phyloP scores from a whole-genome alignment of 345 rosid species.

The Euphorbia lathyris region DNA sequence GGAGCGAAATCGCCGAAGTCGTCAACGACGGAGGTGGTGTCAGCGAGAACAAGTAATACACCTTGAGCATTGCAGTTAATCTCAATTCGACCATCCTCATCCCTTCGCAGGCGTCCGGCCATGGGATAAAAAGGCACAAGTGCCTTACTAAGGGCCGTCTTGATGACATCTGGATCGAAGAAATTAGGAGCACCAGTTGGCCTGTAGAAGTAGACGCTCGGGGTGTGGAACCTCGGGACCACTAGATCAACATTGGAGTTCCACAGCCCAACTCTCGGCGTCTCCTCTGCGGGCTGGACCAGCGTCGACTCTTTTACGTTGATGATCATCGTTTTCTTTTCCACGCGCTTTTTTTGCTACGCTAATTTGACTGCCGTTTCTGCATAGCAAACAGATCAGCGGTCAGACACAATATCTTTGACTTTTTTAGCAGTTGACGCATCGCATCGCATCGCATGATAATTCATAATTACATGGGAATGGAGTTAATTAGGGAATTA shows the following conservation, averaged over 20 bases:
- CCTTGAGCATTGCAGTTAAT: slow-evolving; percentile 83
- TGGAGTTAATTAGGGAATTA: no score
- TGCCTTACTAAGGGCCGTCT: slow-evolving; percentile 68
- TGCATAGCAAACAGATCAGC: background rate
- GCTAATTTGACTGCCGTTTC: background rate
- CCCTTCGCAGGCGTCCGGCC: slow-evolving; percentile 81
- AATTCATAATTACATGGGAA: background rate
- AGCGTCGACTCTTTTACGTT: slow-evolving; percentile 63
- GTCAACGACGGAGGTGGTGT: slow-evolving; percentile 56
- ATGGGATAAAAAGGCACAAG: slow-evolving; percentile 89
- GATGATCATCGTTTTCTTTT: slow-evolving; percentile 46
- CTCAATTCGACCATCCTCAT: slow-evolving; percentile 92
- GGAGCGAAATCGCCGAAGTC: slow-evolving; percentile 94
- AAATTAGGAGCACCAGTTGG: slow-evolving; percentile 57
- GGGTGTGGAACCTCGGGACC: slow-evolving; percentile 86
- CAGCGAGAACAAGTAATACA: slow-evolving; percentile 77
- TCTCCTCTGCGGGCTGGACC: slow-evolving; percentile 71
- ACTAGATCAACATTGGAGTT: slow-evolving; percentile 88
- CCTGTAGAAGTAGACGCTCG: slow-evolving; percentile 90
- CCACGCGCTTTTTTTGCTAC: background rate
- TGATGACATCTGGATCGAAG: slow-evolving; percentile 59
- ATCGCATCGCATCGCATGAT: background rate
- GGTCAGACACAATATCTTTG: background rate
- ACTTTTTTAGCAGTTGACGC: no score
- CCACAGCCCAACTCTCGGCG: slow-evolving; percentile 60